Evolutionary conservation across 2,329 filamentous ascomycete species (phyloP).

Genomic region (Cryoendolithus antarcticus): DNA sequence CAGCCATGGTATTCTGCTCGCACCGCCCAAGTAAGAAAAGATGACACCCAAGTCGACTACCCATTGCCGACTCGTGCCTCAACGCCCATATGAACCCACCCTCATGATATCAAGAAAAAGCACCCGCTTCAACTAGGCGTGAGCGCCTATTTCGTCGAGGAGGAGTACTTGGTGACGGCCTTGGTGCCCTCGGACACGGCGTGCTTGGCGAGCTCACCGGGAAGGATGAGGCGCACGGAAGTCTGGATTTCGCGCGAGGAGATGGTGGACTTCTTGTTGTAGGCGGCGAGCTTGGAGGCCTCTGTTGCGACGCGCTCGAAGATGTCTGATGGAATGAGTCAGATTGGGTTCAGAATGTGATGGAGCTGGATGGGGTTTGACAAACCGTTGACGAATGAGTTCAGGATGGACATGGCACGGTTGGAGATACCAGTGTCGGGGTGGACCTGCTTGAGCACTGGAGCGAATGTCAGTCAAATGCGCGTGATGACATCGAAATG

Average conservation of each 20-base stretch:
- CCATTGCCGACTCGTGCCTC: conserved; percentile 8
- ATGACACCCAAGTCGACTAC: too few relatives aligned
- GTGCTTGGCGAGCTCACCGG: conserved; percentile 98
- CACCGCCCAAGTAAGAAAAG: too few relatives aligned
- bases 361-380: conserved; percentile 59
- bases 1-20: conserved; percentile 4
- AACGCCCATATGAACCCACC: conserved; percentile 42
- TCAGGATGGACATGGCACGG: conserved; percentile 98
- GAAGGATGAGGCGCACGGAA: conserved; percentile 93
- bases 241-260: conserved; percentile 99
- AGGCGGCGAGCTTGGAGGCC: conserved; percentile 96
- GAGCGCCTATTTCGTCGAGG: conserved; percentile 84
- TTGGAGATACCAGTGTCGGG: conserved; percentile 99
- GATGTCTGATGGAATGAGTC: conserved; percentile 61
- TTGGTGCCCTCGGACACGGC: conserved; percentile 99
- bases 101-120: conserved; percentile 10
- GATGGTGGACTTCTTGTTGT: conserved; percentile 99
- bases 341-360: conserved; percentile 89
- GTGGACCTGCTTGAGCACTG: conserved; percentile 99
- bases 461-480: conserved; percentile 27
- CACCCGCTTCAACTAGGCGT: conserved; percentile 15
- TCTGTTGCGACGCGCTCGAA: conserved; percentile 99
- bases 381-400: conserved; percentile 99
- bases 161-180: conserved; percentile 99
- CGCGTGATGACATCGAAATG: neutral